These are phyloP conservation scores for Cercospora brassicicola DNA, from an alignment of 2,329 filamentous ascomycete species.

Conservation along the genomic window DNA sequence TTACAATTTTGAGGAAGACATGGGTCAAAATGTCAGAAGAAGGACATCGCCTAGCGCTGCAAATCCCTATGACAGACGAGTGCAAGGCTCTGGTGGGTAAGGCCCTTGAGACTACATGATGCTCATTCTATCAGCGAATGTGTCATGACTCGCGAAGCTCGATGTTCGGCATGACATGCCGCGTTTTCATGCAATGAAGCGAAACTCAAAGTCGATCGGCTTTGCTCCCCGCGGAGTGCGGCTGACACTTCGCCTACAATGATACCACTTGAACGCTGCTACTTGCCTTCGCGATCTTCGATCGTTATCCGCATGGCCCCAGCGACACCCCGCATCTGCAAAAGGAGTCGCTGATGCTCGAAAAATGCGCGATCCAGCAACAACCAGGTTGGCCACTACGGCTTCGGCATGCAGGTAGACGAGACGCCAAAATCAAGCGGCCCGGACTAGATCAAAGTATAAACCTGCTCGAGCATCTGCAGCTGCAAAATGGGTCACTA, in stretches of 20 bases:
- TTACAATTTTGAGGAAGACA: constrained; percentile 69
- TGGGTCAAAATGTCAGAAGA: constrained; percentile 71
- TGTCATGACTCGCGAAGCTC: constrained; percentile 7
- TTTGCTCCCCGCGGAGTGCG: not conserved
- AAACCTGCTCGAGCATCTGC: not conserved
- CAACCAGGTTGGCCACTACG: constrained; percentile 11
- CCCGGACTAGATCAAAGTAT: not conserved
- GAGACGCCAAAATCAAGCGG: constrained; percentile 6
- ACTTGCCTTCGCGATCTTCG: not conserved
- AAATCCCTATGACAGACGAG: constrained; percentile 64
- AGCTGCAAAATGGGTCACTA: constrained; percentile 5
- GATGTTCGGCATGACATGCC: constrained; percentile 10
- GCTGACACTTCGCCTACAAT: not conserved
- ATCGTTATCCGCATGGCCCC: not conserved
- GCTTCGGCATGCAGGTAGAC: constrained; percentile 12
- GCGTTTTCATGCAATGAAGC: constrained; percentile 17
- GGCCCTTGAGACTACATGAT: constrained; percentile 51
- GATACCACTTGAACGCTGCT: not conserved
- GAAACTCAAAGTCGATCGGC: constrained; percentile 9
- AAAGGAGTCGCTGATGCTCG: not conserved
- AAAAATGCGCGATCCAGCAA: not conserved
- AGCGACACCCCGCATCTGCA: not conserved
- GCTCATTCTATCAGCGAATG: not conserved
- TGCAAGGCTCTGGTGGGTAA: constrained; percentile 63
- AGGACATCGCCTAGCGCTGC: constrained; percentile 64